Evolutionary conservation across 2,329 filamentous ascomycete genomes (phyloP).

Genomic region (Gyromitra esculenta): DNA sequence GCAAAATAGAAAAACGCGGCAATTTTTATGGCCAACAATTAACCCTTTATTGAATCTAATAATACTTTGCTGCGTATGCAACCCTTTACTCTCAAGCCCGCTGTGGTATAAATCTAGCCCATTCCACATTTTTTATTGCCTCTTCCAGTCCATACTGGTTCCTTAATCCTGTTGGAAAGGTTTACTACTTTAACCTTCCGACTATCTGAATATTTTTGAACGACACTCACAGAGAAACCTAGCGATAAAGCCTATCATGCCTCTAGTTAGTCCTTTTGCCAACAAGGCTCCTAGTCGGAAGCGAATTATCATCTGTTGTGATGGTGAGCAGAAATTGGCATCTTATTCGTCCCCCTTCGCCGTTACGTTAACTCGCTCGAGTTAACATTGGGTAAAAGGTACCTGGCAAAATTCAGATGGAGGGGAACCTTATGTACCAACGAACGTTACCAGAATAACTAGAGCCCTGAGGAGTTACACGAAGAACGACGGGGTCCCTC

Average conservation of each 20-base stretch:
- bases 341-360: background rate
- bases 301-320: slow-evolving; percentile 56
- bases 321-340: slow-evolving; percentile 50
- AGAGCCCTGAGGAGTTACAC: slow-evolving; percentile 66
- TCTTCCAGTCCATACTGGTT: too few species aligned
- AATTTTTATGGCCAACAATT: too few species aligned
- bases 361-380: background rate
- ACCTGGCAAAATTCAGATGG: slow-evolving; percentile 57
- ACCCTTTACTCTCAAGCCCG: too few species aligned
- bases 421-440: slow-evolving; percentile 54
- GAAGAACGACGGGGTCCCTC: slow-evolving; percentile 65
- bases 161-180: background rate
- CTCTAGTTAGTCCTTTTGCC: slow-evolving; percentile 24
- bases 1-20: too few species aligned
- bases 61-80: too few species aligned
- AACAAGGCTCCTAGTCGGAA: slow-evolving; percentile 46
- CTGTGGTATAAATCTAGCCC: background rate
- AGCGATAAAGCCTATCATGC: slow-evolving; percentile 4
- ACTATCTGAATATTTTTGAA: too few species aligned
- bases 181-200: background rate
- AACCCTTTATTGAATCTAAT: too few species aligned
- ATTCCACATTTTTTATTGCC: too few species aligned
- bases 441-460: slow-evolving; percentile 70
- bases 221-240: background rate
- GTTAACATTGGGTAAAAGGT: slow-evolving; percentile 35